Conservation (phyloP, 1,284 basidiomycete genomes). For the Austroboletus rostrupii region DNA sequence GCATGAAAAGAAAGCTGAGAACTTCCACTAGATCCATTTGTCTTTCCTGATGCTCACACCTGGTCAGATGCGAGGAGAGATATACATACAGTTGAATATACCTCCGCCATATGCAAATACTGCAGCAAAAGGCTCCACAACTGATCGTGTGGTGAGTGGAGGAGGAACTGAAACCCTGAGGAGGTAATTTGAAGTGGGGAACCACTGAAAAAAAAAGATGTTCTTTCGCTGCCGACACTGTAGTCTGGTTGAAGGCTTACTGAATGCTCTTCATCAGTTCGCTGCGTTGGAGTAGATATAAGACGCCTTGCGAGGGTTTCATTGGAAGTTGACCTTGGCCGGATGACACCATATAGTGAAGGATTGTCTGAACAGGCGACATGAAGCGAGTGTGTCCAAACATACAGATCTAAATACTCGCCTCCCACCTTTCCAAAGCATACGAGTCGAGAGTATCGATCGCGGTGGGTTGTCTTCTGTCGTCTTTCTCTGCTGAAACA, state of each 20-base stretch:
- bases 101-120: slow-evolving; percentile 81
- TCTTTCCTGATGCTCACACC: slow-evolving; percentile 51
- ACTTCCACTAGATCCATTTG: slow-evolving; percentile 93
- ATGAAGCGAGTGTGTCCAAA: neutral
- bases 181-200: slow-evolving; percentile 83
- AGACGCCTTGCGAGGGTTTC: slow-evolving; percentile 77
- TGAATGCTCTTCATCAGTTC: slow-evolving; percentile 77
- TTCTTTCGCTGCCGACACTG: neutral
- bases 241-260: slow-evolving; percentile 37
- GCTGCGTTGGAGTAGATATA: slow-evolving; percentile 80
- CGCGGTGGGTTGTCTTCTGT: slow-evolving; percentile 50
- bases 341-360: slow-evolving; percentile 98
- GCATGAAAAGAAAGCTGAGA: slow-evolving; percentile 91
- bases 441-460: slow-evolving; percentile 77
- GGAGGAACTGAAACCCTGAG: slow-evolving; percentile 92
- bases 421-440: slow-evolving; percentile 94
- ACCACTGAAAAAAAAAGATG: slow-evolving; percentile 37
- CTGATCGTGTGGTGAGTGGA: slow-evolving; percentile 95
- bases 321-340: slow-evolving; percentile 65
- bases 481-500: slow-evolving; percentile 67
- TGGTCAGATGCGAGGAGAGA: slow-evolving; percentile 1
- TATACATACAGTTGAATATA: slow-evolving; percentile 31
- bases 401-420: slow-evolving; percentile 32
- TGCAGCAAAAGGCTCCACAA: slow-evolving; percentile 95
- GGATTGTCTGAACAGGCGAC: slow-evolving; percentile 59